phyloP scores from a whole-genome alignment of 2,329 filamentous ascomycete genomes.

The Neofusicoccum sp. region DNA sequence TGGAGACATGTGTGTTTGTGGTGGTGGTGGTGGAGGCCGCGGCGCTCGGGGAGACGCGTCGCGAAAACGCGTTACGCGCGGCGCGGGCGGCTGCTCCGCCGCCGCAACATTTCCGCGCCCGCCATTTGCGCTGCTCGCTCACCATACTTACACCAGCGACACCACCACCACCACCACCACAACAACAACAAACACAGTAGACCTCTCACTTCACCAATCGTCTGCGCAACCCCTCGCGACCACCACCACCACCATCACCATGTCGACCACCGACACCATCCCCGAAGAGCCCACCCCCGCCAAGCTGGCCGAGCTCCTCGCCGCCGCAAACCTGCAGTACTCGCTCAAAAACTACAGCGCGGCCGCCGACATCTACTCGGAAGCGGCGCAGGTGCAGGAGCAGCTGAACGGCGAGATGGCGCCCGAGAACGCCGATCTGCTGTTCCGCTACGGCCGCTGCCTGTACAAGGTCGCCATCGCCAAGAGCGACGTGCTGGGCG shows the following conservation, averaged over 20 bases:
- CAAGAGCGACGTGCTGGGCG: slow-evolving; percentile 92
- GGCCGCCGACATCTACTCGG: slow-evolving; percentile 82
- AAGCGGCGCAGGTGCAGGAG: slow-evolving; percentile 82
- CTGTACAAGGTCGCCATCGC: slow-evolving; percentile 91
- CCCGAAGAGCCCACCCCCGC: slow-evolving; percentile 52
- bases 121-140: not conserved
- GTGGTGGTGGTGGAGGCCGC: not conserved
- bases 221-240: not conserved
- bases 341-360: slow-evolving; percentile 85
- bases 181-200: not conserved
- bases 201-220: not conserved
- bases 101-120: slow-evolving; percentile 8
- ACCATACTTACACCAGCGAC: not conserved
- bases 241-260: not conserved
- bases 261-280: slow-evolving; percentile 22
- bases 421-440: slow-evolving; percentile 86
- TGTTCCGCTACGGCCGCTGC: slow-evolving; percentile 92
- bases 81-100: not conserved
- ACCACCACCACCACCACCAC: not conserved
- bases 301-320: slow-evolving; percentile 75
- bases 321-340: slow-evolving; percentile 82
- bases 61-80: slow-evolving; percentile 18
- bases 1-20: slow-evolving; percentile 11
- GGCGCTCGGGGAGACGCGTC: slow-evolving; percentile 19
- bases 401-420: slow-evolving; percentile 89